These are phyloP conservation scores for Calvatia gigantea DNA, from an alignment of 768 basidiomycete genomes.

Conservation along the genomic window DNA sequence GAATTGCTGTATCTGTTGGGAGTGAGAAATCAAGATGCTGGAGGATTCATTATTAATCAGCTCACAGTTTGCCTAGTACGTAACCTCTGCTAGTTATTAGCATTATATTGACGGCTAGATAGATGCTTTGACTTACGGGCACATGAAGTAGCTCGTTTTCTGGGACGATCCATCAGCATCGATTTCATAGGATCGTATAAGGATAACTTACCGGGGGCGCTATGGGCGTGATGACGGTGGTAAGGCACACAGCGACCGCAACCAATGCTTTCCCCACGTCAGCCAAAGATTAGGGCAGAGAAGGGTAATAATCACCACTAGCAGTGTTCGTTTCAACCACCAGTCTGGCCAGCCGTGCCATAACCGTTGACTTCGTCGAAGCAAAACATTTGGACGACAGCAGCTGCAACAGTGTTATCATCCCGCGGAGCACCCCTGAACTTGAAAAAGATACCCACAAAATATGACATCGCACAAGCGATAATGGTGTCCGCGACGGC, in stretches of 20 bases:
- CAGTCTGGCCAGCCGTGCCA: constrained; percentile 4
- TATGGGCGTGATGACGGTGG: constrained; percentile 3
- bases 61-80: constrained; percentile 10
- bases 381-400: not conserved
- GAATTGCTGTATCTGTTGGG: constrained; percentile 9
- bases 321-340: constrained; percentile 8
- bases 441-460: not conserved
- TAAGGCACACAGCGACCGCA: constrained; percentile 2
- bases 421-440: too few species aligned
- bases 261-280: constrained; percentile 2
- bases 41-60: too few species aligned
- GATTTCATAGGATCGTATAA: too few species aligned
- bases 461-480: constrained; percentile 3
- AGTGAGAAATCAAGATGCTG: not conserved
- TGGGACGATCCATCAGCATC: not conserved
- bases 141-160: constrained; percentile 11
- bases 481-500: constrained; percentile 8
- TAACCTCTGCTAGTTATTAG: constrained; percentile 1
- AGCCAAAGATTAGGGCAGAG: not conserved
- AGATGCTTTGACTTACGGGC: constrained; percentile 6
- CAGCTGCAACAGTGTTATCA: not conserved
- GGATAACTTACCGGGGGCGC: constrained; percentile 3
- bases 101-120: not conserved
- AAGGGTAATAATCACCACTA: not conserved
- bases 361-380: not conserved